Conservation (phyloP, 2,329 filamentous ascomycete genomes). For the Pseudogymnoascus sp. region DNA sequence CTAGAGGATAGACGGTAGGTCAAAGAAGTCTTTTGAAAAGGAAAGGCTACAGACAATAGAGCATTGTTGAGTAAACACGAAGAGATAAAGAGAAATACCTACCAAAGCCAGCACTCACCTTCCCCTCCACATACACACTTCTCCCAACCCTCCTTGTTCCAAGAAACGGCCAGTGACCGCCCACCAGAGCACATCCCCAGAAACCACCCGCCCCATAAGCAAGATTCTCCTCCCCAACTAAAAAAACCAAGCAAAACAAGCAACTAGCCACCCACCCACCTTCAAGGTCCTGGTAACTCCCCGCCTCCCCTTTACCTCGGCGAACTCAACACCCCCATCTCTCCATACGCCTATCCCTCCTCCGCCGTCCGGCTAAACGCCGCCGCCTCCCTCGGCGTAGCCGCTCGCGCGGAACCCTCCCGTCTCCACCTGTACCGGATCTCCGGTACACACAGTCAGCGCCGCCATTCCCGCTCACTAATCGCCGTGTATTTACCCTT, state of each 20-base stretch:
- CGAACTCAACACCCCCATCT: not conserved
- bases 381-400: not conserved
- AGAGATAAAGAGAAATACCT: not conserved
- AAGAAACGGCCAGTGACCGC: no score
- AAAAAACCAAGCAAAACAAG: no score
- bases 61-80: not conserved
- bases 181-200: no score
- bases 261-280: no score
- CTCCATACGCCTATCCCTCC: not conserved
- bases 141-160: no score
- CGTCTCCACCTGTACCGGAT: not conserved
- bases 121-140: not conserved
- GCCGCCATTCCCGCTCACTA: not conserved
- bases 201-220: no score
- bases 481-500: not conserved
- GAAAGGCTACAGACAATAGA: not conserved
- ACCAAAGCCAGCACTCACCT: not conserved
- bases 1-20: not conserved
- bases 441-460: not conserved
- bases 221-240: no score
- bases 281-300: no score
- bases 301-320: not conserved
- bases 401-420: not conserved
- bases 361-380: not conserved
- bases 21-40: not conserved